A percentile compares a stretch with the other conserved stretches of the same genome.
phyloP scores from a whole-genome alignment of 495 filamentous ascomycete species.

The Evansstolkia leycettana region DNA sequence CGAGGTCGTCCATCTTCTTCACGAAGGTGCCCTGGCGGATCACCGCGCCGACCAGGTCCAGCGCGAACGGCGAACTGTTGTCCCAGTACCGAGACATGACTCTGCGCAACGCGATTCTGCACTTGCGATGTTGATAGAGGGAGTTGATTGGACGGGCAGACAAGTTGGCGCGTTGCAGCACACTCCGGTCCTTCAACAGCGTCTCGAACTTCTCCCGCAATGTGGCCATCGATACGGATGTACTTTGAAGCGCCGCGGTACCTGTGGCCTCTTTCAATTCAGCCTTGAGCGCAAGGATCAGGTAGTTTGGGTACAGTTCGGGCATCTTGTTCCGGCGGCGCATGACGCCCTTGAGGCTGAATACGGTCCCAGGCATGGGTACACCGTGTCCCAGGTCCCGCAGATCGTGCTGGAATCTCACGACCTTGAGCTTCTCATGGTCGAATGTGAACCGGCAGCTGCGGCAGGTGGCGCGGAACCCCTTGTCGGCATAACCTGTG shows the following conservation, averaged over 20 bases:
- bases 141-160: too few relatives aligned
- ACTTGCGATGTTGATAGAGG: too few relatives aligned
- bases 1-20: constrained; percentile 67
- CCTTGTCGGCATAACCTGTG: constrained; percentile 52
- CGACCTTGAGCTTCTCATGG: constrained; percentile 35
- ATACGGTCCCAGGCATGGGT: constrained; percentile 53
- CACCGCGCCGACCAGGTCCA: constrained; percentile 68
- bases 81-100: constrained; percentile 79
- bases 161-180: background rate
- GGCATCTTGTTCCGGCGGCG: too few relatives aligned
- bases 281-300: too few relatives aligned
- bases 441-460: constrained; percentile 36
- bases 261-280: too few relatives aligned
- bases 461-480: constrained; percentile 27
- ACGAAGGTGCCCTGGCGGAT: constrained; percentile 66
- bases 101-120: constrained; percentile 40
- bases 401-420: constrained; percentile 46
- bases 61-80: constrained; percentile 55
- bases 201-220: too few relatives aligned
- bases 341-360: too few relatives aligned
- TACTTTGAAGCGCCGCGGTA: too few relatives aligned
- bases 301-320: too few relatives aligned
- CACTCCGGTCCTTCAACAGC: too few relatives aligned
- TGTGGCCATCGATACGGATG: too few relatives aligned
- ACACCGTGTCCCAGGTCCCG: constrained; percentile 20